phyloP scores from a whole-genome alignment of 805 yeast genomes.

The Saccharomyces kudriavzevii region DNA sequence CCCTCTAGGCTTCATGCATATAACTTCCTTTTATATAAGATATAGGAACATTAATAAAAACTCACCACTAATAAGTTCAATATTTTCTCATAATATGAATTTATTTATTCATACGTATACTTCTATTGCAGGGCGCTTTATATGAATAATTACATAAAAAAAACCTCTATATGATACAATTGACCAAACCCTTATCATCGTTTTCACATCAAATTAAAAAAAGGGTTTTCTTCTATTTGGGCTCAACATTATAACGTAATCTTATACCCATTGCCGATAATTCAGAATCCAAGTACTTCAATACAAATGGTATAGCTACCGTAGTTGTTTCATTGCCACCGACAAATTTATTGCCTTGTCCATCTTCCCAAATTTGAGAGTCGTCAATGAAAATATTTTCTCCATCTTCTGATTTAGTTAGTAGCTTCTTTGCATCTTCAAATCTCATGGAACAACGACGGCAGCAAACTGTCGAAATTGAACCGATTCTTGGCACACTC shows the following conservation, averaged over 20 bases:
- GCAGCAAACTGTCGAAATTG: slow-evolving; percentile 70
- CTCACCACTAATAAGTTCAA: slow-evolving; percentile 10
- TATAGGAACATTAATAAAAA: neutral
- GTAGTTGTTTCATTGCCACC: slow-evolving; percentile 95
- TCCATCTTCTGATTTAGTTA: slow-evolving; percentile 28
- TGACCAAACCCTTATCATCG: neutral
- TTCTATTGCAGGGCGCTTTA: neutral
- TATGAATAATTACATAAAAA: neutral
- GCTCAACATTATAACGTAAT: slow-evolving; percentile 80
- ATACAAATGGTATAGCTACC: slow-evolving; percentile 92
- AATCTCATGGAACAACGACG: slow-evolving; percentile 80
- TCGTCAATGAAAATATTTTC: slow-evolving; percentile 46
- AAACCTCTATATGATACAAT: neutral
- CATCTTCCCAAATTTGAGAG: slow-evolving; percentile 91
- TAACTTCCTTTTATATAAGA: neutral
- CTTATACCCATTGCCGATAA: slow-evolving; percentile 96
- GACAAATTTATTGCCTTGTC: slow-evolving; percentile 80
- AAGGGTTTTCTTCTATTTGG: slow-evolving; percentile 29
- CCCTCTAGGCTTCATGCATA: neutral
- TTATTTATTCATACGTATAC: neutral
- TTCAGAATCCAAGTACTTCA: slow-evolving; percentile 91
- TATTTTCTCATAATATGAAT: neutral
- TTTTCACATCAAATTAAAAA: neutral
- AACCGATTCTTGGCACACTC: slow-evolving; percentile 85
- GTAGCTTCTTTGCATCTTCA: slow-evolving; percentile 42